These are phyloP conservation scores for Polyplosphaeria fusca DNA, from an alignment of 495 filamentous ascomycete species.

Conservation along the genomic window DNA sequence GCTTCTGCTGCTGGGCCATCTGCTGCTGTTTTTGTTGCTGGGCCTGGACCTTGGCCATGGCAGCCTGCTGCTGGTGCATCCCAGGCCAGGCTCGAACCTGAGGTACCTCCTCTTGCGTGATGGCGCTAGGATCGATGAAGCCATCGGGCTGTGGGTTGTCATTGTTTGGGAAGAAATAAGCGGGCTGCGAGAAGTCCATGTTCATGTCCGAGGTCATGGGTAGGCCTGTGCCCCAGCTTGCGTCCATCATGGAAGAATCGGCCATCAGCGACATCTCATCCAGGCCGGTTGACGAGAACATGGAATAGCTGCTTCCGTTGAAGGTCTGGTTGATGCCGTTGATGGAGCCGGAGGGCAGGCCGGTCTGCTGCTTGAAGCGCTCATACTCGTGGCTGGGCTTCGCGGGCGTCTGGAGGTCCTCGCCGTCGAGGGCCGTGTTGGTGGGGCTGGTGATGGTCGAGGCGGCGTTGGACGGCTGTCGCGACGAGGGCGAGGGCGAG, in stretches of 20 bases:
- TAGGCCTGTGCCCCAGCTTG: slow-evolving; percentile 50
- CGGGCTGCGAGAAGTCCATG: slow-evolving; percentile 46
- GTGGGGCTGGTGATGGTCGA: slow-evolving; percentile 31
- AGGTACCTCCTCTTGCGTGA: slow-evolving; percentile 57
- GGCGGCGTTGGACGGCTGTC: slow-evolving; percentile 18
- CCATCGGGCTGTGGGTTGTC: slow-evolving; percentile 38
- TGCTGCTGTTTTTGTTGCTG: slow-evolving; percentile 66
- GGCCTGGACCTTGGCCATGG: slow-evolving; percentile 69
- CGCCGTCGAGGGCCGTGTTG: slow-evolving; percentile 31
- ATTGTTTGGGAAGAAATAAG: slow-evolving; percentile 47
- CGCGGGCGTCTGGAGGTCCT: slow-evolving; percentile 57
- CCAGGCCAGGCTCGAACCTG: slow-evolving; percentile 77
- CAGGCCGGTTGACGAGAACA: slow-evolving; percentile 46
- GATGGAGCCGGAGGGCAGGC: slow-evolving; percentile 74
- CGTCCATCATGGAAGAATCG: slow-evolving; percentile 32
- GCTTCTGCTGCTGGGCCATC: slow-evolving; percentile 57
- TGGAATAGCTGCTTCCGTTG: slow-evolving; percentile 47
- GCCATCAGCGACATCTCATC: slow-evolving; percentile 45
- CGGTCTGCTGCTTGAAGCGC: slow-evolving; percentile 86
- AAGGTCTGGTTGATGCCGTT: slow-evolving; percentile 64
- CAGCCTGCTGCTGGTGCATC: slow-evolving; percentile 87
- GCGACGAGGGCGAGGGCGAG: slow-evolving; percentile 25
- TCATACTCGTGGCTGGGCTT: slow-evolving; percentile 92
- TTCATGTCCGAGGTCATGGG: slow-evolving; percentile 46
- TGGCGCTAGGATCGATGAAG: slow-evolving; percentile 67